These are phyloP conservation scores for Oryza officinalis DNA, from an alignment of 176 grass and related monocot species.

Conservation along the genomic window DNA sequence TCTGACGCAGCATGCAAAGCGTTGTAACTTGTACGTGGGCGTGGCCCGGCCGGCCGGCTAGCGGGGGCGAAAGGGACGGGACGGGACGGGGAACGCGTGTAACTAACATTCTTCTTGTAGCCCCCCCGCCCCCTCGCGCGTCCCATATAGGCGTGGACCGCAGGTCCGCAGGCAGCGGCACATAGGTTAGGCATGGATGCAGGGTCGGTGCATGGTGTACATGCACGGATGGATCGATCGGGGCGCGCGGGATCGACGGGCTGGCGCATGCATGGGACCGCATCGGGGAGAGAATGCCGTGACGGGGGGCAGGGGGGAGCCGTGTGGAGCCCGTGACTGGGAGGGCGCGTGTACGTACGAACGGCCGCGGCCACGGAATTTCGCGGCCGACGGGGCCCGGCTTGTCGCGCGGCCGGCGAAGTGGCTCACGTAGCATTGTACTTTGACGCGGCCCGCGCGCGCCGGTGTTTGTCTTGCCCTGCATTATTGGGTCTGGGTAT, in stretches of 20 bases:
- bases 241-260: conserved; percentile 11
- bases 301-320: background rate
- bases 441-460: background rate
- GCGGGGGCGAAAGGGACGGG: conserved; percentile 20
- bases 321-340: conserved; percentile 31
- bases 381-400: background rate
- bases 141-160: conserved; percentile 9
- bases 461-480: conserved; percentile 2
- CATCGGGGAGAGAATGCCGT: conserved; percentile 24
- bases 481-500: background rate
- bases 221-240: background rate
- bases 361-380: background rate
- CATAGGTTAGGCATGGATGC: background rate
- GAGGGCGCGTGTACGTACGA: background rate
- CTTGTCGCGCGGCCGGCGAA: conserved; percentile 15
- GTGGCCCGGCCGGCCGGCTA: background rate
- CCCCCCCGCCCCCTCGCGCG: background rate
- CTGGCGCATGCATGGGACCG: background rate
- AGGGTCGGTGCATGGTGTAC: background rate
- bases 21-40: too few relatives aligned
- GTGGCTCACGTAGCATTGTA: background rate
- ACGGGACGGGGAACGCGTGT: background rate
- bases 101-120: conserved; percentile 50
- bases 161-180: background rate
- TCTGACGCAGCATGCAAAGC: background rate